Percentiles rank a stretch among this genome's conserved stretches.
Conservation (phyloP, 148 eudicot genomes). For the Vaccinium myrtillus region DNA sequence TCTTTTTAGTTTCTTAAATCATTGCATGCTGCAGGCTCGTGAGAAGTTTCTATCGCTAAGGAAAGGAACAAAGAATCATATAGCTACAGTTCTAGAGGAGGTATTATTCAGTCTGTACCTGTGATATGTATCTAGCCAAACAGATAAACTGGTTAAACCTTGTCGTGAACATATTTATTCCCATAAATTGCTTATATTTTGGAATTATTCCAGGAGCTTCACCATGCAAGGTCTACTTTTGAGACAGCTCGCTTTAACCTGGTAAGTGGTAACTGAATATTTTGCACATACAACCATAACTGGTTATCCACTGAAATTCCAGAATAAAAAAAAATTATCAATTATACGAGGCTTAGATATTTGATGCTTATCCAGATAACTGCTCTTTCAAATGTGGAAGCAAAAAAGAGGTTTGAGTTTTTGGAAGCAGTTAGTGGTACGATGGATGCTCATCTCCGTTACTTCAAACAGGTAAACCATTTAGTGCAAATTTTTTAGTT, state of each 20-base stretch:
- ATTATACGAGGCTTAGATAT: not conserved
- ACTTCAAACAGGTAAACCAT: constrained; percentile 80
- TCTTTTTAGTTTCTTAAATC: not conserved
- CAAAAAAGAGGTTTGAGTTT: constrained; percentile 96
- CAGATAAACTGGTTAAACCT: constrained; percentile 16
- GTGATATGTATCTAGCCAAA: not conserved
- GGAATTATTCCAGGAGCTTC: constrained; percentile 72
- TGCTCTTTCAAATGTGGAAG: constrained; percentile 87
- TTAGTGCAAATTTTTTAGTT: not conserved
- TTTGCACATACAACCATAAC: not conserved
- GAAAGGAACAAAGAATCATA: constrained; percentile 91
- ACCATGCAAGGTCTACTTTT: constrained; percentile 82
- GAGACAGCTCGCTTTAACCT: constrained; percentile 97
- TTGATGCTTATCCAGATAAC: constrained; percentile 46
- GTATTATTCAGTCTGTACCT: constrained; percentile 34
- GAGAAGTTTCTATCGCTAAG: constrained; percentile 87
- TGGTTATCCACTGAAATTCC: not conserved
- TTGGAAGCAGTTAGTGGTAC: constrained; percentile 97
- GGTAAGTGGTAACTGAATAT: constrained; percentile 71
- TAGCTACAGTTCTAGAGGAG: constrained; percentile 82
- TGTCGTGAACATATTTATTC: not conserved
- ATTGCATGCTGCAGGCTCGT: constrained; percentile 63
- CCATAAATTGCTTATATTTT: constrained; percentile 18
- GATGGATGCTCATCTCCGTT: constrained; percentile 98
- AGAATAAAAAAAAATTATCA: not conserved